Base-by-base conservation (phyloP, 1,139 yeast genomes). In the Hansenula lynferdii region DNA sequence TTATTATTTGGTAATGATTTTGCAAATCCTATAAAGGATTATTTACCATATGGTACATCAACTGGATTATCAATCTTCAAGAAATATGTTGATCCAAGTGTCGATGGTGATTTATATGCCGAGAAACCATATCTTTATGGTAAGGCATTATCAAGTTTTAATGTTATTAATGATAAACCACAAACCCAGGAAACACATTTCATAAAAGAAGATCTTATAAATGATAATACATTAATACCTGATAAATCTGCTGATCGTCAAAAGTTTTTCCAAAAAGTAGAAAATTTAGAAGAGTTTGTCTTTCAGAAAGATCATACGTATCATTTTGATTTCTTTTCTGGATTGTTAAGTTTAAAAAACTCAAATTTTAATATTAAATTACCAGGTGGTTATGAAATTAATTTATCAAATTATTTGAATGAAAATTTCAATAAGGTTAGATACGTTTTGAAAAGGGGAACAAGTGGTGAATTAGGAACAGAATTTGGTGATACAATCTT, bases 1-100 rank as follows among this genome's bases (percentile, higher is more conserved):
- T 60, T 82, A 37, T 48, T 77, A 12, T 82, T 78, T 62, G 90
- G 90, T 2, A 83, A 83, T 52, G 90, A 83, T 53, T 80, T 80
- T 56, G 75, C 70, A 18, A 60, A 67, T 24, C 81, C 87, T 1
- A 74, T 83, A 31, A 63, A 69, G 30, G 80, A 80, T 41, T 67
- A 69, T 41, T 70, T 83, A 11, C 92, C 92, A 4, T 79, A 62
- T 66, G 85, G 72, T 49, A 76, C 62, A 57, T 70, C 69, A 51
- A 65, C 57, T 56, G 86, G 83, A 50, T 70, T 64, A 40, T 53
- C 55, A 30, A 42, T 68, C n/a, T 65, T 70, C 54, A 61, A 62
- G 38, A 49, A 54, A 41, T 50, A 58, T 48, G 72, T 83, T 35
- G 85, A 80, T 54, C 80, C 80, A 28, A 73, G 83, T 25, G 76